A percentile compares a stretch with the other conserved stretches of the same genome.
phyloP scores from a whole-genome alignment of 495 filamentous ascomycete genomes.

The Aspergillus campestris region DNA sequence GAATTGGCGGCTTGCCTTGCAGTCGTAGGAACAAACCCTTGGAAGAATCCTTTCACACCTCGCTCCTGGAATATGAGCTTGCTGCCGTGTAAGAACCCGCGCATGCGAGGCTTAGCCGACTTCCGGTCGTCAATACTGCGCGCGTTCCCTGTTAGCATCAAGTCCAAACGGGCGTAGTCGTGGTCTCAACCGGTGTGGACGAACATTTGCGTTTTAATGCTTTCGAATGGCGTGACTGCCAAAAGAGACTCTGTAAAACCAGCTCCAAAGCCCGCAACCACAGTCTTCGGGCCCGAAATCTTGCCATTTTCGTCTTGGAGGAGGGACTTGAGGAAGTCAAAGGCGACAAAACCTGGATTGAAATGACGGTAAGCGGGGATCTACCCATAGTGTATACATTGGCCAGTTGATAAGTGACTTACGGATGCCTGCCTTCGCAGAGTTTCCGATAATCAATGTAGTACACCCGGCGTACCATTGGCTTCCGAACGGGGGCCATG shows the following conservation, averaged over 20 bases:
- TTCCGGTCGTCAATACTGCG: slow-evolving; percentile 90
- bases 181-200: slow-evolving; percentile 7
- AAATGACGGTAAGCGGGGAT: slow-evolving; percentile 79
- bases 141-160: not conserved
- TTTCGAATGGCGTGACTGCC: slow-evolving; percentile 94
- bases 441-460: slow-evolving; percentile 93
- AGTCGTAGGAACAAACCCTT: slow-evolving; percentile 92
- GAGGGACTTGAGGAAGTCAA: slow-evolving; percentile 81
- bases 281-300: slow-evolving; percentile 81
- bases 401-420: slow-evolving; percentile 20
- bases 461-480: slow-evolving; percentile 99
- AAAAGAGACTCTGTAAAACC: slow-evolving; percentile 89
- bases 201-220: slow-evolving; percentile 90
- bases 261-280: slow-evolving; percentile 89
- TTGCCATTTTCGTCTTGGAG: slow-evolving; percentile 81
- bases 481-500: slow-evolving; percentile 85
- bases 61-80: slow-evolving; percentile 79
- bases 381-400: slow-evolving; percentile 4
- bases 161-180: not conserved
- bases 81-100: slow-evolving; percentile 86
- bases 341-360: slow-evolving; percentile 86
- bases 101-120: slow-evolving; percentile 73
- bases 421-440: slow-evolving; percentile 91
- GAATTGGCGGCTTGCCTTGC: slow-evolving; percentile 92
- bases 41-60: slow-evolving; percentile 87